Percentiles rank a stretch among this genome's conserved stretches.
phyloP scores from a whole-genome alignment of 1,284 basidiomycete genomes.

The Trichosporon ovoides region DNA sequence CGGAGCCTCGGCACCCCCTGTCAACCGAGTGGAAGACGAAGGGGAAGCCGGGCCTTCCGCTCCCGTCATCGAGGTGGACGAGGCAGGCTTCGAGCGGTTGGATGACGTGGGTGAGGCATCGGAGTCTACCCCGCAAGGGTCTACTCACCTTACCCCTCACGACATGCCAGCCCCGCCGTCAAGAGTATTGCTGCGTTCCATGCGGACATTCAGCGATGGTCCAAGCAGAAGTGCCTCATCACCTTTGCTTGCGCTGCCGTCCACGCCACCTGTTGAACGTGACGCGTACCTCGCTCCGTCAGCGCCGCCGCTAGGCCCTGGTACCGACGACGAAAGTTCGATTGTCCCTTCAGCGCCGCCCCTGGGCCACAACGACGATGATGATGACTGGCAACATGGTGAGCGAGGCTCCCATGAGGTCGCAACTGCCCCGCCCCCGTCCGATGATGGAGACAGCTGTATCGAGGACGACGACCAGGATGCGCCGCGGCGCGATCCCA shows the following conservation, averaged over 20 bases:
- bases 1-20: conserved; percentile 39
- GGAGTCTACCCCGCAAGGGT: background rate
- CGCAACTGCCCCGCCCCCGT: too few species aligned
- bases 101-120: background rate
- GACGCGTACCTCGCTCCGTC: background rate
- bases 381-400: too few species aligned
- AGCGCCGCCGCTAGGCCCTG: background rate
- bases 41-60: conserved; percentile 24
- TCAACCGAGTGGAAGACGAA: conserved; percentile 15
- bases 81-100: conserved; percentile 39
- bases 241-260: background rate
- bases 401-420: too few species aligned
- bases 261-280: background rate
- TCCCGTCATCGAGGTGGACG: conserved; percentile 43
- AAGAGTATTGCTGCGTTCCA: conserved; percentile 12
- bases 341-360: too few species aligned
- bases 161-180: conserved; percentile 24
- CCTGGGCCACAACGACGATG: background rate
- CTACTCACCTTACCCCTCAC: background rate
- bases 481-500: background rate
- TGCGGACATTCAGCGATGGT: conserved; percentile 12
- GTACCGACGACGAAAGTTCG: too few species aligned
- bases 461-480: background rate
- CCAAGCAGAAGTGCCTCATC: background rate
- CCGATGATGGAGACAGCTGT: background rate